phyloP scores from a whole-genome alignment of 805 yeast species.

The Candida xyloterini region DNA sequence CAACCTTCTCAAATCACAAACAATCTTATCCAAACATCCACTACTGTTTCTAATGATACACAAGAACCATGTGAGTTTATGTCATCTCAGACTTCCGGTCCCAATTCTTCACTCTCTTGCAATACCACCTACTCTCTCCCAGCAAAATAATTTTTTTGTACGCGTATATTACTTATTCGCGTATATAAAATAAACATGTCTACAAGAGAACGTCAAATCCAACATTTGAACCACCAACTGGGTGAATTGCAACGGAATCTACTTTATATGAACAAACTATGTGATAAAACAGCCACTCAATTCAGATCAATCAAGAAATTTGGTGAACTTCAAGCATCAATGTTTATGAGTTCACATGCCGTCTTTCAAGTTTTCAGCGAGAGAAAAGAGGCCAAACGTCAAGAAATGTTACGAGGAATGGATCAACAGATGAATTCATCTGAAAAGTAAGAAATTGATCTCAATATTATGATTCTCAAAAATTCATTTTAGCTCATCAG shows the following conservation, averaged over 20 bases:
- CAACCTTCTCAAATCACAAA: conserved; percentile 25
- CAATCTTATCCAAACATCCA: conserved; percentile 11
- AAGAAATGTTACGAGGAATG: conserved; percentile 13
- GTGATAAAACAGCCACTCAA: conserved; percentile 25
- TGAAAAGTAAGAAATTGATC: neutral
- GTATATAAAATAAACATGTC: conserved; percentile 9
- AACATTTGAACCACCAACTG: conserved; percentile 22
- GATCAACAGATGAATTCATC: conserved; percentile 4
- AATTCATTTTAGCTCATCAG: too few relatives aligned
- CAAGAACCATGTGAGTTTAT: neutral
- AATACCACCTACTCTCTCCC: conserved; percentile 1
- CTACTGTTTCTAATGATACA: neutral
- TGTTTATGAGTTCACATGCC: conserved; percentile 32
- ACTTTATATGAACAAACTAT: conserved; percentile 19
- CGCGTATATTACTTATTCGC: conserved; percentile 4
- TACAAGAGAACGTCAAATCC: conserved; percentile 22
- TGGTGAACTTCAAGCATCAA: conserved; percentile 28
- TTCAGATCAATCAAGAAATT: conserved; percentile 26
- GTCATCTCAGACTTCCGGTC: neutral
- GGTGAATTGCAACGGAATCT: conserved; percentile 23
- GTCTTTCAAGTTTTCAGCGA: conserved; percentile 30
- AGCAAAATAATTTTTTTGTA: conserved; percentile 1
- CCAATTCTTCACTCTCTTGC: neutral
- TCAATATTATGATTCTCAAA: too few relatives aligned
- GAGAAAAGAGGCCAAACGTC: conserved; percentile 22